Conservation (phyloP, 163 green algal species). For the Chloromonas sp. region DNA sequence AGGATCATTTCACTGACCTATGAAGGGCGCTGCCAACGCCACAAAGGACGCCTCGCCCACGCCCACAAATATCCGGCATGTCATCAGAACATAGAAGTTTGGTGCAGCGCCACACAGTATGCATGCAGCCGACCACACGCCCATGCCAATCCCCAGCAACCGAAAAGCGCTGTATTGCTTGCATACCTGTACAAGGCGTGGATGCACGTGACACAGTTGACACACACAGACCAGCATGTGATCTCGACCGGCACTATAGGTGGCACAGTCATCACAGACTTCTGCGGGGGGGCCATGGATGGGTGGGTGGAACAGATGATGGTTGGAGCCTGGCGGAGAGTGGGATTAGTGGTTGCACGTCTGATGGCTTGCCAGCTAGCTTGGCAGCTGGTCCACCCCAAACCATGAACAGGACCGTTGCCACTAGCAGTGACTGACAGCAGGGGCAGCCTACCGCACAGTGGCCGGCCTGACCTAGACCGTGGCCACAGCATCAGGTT, state of each 20-base stretch:
- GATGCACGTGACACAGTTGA: not conserved
- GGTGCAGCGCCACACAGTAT: constrained; percentile 59
- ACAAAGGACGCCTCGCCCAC: constrained; percentile 95
- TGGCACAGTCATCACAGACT: too few relatives aligned
- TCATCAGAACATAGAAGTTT: constrained; percentile 57
- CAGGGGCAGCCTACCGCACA: not conserved
- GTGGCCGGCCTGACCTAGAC: too few relatives aligned
- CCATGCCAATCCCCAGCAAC: constrained; percentile 82
- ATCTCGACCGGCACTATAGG: too few relatives aligned
- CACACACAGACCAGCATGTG: too few relatives aligned
- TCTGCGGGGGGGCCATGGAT: too few relatives aligned
- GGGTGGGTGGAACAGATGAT: too few relatives aligned
- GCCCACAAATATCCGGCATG: constrained; percentile 76
- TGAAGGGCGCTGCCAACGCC: constrained; percentile 86
- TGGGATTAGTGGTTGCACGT: too few relatives aligned
- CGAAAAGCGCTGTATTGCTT: constrained; percentile 75
- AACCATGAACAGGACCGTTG: too few relatives aligned
- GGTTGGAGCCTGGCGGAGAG: too few relatives aligned
- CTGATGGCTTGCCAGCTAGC: too few relatives aligned
- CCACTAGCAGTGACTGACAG: not conserved
- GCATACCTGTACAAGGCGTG: constrained; percentile 33
- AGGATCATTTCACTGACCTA: constrained; percentile 37
- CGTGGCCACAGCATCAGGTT: too few relatives aligned
- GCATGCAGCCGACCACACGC: constrained; percentile 69
- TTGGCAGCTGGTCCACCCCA: too few relatives aligned